Conservation (phyloP, 2,329 filamentous ascomycete species). For the Cryphonectria nitschkei region DNA sequence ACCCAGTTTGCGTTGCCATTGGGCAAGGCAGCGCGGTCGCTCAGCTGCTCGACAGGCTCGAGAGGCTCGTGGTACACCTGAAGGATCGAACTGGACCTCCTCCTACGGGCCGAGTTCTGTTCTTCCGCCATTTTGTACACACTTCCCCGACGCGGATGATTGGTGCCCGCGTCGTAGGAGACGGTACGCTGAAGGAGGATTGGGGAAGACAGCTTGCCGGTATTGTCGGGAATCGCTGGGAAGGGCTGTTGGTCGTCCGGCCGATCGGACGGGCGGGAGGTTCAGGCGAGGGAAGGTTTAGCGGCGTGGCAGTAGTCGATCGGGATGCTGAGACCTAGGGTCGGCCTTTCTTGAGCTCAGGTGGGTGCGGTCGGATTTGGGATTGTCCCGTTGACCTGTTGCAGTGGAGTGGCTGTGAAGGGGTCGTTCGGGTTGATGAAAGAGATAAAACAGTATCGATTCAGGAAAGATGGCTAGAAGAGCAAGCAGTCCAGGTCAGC, state of each 20-base stretch:
- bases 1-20: constrained; percentile 99
- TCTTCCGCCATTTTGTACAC: constrained; percentile 62
- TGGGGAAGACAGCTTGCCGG: constrained; percentile 95
- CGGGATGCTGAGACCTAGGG: constrained; percentile 12
- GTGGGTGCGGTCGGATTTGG: background rate
- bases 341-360: constrained; percentile 6
- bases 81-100: constrained; percentile 92
- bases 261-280: constrained; percentile 34
- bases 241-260: constrained; percentile 30
- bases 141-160: constrained; percentile 66
- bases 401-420: background rate
- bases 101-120: constrained; percentile 67
- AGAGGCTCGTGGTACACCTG: constrained; percentile 94
- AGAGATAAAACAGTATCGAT: constrained; percentile 25
- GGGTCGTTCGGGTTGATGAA: background rate
- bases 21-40: constrained; percentile 90
- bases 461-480: constrained; percentile 28
- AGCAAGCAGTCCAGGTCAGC: constrained; percentile 16
- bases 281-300: constrained; percentile 35
- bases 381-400: background rate
- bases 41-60: constrained; percentile 96
- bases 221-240: constrained; percentile 54
- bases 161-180: constrained; percentile 85
- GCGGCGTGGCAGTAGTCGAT: constrained; percentile 29
- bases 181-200: constrained; percentile 86